Conservation (phyloP, 2,329 filamentous ascomycete genomes). For the Stachybotrys chlorohalonatus region DNA sequence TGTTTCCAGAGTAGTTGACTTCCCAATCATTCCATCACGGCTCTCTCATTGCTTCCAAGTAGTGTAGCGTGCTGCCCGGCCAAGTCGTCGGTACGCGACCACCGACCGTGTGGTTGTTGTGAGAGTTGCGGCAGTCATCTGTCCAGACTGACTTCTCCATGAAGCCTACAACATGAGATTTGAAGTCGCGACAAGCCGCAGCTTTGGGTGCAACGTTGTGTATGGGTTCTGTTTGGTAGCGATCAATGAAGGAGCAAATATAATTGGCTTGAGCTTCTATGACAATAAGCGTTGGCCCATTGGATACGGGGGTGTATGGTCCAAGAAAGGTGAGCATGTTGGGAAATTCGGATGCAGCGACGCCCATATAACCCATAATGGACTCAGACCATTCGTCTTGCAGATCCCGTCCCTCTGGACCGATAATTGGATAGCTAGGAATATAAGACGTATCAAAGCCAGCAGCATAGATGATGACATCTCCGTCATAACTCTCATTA, state of each 20-base stretch:
- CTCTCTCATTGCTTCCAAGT: slow-evolving; percentile 12
- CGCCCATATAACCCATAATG: slow-evolving; percentile 44
- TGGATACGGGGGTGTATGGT: slow-evolving; percentile 29
- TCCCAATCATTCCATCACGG: slow-evolving; percentile 37
- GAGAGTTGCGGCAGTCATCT: background rate
- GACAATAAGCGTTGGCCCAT: slow-evolving; percentile 13
- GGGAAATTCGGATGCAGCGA: slow-evolving; percentile 40
- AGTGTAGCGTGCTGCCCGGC: background rate
- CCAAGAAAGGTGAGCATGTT: slow-evolving; percentile 45
- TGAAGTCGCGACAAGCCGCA: background rate
- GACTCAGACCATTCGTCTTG: slow-evolving; percentile 35
- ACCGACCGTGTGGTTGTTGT: background rate
- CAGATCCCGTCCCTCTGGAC: slow-evolving; percentile 36
- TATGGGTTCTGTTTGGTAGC: background rate
- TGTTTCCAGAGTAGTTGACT: slow-evolving; percentile 25
- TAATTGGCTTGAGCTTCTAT: slow-evolving; percentile 1
- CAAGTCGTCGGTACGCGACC: background rate
- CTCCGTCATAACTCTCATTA: slow-evolving; percentile 40
- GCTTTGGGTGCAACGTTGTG: background rate
- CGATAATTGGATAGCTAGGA: slow-evolving; percentile 41
- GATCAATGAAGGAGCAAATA: background rate
- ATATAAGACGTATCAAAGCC: slow-evolving; percentile 46
- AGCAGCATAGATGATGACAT: slow-evolving; percentile 49
- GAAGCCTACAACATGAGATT: background rate
- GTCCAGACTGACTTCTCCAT: background rate